phyloP scores from a whole-genome alignment of 164 flowering plant species.

The Liriodendron chinense region DNA sequence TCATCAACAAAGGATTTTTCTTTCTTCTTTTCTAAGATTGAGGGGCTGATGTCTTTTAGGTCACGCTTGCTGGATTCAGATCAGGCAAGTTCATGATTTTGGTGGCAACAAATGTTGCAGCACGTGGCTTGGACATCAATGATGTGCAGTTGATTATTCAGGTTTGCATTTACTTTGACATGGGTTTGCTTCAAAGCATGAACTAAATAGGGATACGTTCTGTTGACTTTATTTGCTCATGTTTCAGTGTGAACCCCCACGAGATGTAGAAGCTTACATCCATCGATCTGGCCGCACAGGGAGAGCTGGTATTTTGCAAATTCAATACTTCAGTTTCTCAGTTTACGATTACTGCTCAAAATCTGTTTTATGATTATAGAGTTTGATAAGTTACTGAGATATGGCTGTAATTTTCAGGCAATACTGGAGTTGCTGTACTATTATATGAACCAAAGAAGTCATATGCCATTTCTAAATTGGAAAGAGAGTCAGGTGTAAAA shows the following conservation, averaged over 20 bases:
- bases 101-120: slow-evolving; percentile 98
- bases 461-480: slow-evolving; percentile 56
- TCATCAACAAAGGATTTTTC: background rate
- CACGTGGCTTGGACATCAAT: slow-evolving; percentile 91
- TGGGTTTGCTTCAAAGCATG: background rate
- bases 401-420: slow-evolving; percentile 37
- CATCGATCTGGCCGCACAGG: slow-evolving; percentile 99
- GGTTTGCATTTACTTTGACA: slow-evolving; percentile 32
- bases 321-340: background rate
- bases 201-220: background rate
- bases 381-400: slow-evolving; percentile 1
- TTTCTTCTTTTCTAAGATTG: background rate
- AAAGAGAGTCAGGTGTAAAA: slow-evolving; percentile 89
- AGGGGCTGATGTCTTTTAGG: slow-evolving; percentile 34
- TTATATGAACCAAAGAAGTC: slow-evolving; percentile 85
- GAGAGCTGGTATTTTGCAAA: slow-evolving; percentile 62
- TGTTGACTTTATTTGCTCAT: background rate
- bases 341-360: background rate
- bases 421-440: slow-evolving; percentile 88
- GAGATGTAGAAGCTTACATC: slow-evolving; percentile 94
- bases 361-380: background rate
- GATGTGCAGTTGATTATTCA: slow-evolving; percentile 93
- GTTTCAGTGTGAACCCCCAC: slow-evolving; percentile 92
- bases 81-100: slow-evolving; percentile 78
- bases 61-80: slow-evolving; percentile 83